Conservation (phyloP, 208 protist genomes). For the Trypanosoma mega region DNA sequence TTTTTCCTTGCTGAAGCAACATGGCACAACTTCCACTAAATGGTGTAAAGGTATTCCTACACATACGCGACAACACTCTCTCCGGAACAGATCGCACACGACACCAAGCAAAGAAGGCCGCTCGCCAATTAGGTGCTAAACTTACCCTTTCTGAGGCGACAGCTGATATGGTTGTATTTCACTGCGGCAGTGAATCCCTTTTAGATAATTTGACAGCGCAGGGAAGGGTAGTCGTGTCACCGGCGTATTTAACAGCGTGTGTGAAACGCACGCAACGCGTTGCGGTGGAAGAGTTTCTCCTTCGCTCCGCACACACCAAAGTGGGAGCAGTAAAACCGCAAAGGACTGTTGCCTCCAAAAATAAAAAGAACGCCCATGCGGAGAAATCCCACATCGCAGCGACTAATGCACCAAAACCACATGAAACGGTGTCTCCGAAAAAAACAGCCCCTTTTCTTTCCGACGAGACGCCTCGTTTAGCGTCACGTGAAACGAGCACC, state of each 20-base stretch:
- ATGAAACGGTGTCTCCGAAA: too few species aligned
- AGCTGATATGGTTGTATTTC: conserved; percentile 57
- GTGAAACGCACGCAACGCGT: conserved; percentile 24
- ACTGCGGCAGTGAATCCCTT: conserved; percentile 37
- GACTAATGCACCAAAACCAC: conserved; percentile 28
- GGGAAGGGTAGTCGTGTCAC: conserved; percentile 45
- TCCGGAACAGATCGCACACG: conserved; percentile 3
- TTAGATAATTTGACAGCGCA: conserved; percentile 21
- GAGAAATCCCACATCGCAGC: too few species aligned
- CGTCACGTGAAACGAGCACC: too few species aligned
- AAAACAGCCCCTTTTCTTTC: too few species aligned
- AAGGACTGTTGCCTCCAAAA: too few species aligned
- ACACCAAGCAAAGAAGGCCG: conserved; percentile 27
- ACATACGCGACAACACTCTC: conserved; percentile 37
- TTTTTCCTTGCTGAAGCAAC: conserved; percentile 2
- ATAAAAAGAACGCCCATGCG: conserved; percentile 8
- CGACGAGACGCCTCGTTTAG: too few species aligned
- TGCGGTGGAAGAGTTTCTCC: conserved; percentile 22
- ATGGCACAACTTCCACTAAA: conserved; percentile 21
- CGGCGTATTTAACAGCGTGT: conserved; percentile 52
- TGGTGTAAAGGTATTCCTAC: conserved; percentile 55
- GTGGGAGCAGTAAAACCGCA: neutral
- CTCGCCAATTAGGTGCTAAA: conserved; percentile 53
- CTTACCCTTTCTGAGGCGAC: conserved; percentile 49
- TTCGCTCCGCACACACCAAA: conserved; percentile 1